A percentile compares a stretch with the other conserved stretches of the same genome.
Conservation (phyloP, 768 basidiomycete species). For the Amanita thiersii region DNA sequence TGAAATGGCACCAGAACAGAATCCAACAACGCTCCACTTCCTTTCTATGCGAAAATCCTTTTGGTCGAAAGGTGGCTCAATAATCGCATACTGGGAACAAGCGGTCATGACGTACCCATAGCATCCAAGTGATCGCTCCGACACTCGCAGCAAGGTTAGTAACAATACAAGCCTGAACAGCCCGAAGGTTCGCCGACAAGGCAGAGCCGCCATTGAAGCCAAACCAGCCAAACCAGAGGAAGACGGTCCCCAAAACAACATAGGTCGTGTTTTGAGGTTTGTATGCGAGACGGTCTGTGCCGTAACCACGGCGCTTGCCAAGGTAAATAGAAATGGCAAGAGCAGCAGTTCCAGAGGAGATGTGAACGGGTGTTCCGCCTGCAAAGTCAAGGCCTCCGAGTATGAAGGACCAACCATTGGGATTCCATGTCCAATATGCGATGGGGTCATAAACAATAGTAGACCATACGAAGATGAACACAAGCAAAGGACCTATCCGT, state of each 20-base stretch:
- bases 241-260: conserved; percentile 86
- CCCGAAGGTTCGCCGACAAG: conserved; percentile 81
- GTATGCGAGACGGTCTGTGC: conserved; percentile 85
- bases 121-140: conserved; percentile 90
- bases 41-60: conserved; percentile 87
- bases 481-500: conserved; percentile 75
- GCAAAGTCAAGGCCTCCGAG: conserved; percentile 89
- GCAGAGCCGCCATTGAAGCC: conserved; percentile 94
- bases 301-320: conserved; percentile 86
- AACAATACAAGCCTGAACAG: conserved; percentile 82
- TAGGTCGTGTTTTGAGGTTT: conserved; percentile 91
- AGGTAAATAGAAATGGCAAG: conserved; percentile 88
- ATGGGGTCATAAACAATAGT: conserved; percentile 90
- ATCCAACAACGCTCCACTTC: conserved; percentile 92
- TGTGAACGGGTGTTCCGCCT: conserved; percentile 95
- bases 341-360: conserved; percentile 87
- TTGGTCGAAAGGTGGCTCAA: not conserved
- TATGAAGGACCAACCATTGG: conserved; percentile 64
- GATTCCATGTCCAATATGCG: conserved; percentile 95
- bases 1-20: conserved; percentile 90
- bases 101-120: conserved; percentile 48
- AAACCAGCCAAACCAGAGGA: conserved; percentile 97
- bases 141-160: conserved; percentile 89
- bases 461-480: conserved; percentile 88
- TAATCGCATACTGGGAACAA: not conserved